phyloP scores from a whole-genome alignment of 441 rosid genomes.

The Bocquillonia castaneifolia region DNA sequence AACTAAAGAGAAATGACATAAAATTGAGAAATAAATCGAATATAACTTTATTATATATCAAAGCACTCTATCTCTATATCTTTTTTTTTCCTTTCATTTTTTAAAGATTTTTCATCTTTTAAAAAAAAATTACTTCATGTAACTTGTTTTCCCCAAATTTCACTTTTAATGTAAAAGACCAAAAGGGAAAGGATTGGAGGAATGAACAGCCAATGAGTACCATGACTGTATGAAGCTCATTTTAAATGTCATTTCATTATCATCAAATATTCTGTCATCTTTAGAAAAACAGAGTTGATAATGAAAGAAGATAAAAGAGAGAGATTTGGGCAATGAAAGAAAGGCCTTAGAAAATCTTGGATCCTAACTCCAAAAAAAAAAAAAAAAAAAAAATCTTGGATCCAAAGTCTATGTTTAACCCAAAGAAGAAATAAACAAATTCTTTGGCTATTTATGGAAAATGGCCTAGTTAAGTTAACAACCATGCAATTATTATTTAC shows the following conservation, averaged over 20 bases:
- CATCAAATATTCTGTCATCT: neutral
- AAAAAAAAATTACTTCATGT: too few species aligned
- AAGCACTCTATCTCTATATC: too few species aligned
- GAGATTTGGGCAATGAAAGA: neutral
- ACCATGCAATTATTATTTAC: neutral
- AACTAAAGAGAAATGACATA: too few species aligned
- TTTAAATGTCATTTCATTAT: neutral
- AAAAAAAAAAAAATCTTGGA: too few species aligned
- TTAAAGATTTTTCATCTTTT: too few species aligned
- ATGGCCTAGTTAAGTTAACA: neutral
- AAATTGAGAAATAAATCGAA: too few species aligned
- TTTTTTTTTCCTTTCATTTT: too few species aligned
- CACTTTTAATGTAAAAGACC: neutral
- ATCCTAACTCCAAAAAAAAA: too few species aligned
- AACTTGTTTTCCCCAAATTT: too few species aligned
- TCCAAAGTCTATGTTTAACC: constrained; percentile 7
- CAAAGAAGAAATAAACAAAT: neutral
- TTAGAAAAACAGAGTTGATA: neutral
- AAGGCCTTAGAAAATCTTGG: neutral
- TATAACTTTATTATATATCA: too few species aligned
- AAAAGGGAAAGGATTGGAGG: neutral
- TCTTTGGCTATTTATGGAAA: neutral
- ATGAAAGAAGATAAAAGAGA: neutral
- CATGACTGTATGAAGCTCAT: neutral
- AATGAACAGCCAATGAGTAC: neutral